Evolutionary conservation across 192 early-diverging fungal species (phyloP), one percentile per base, ranked within the genome.

Genomic region (Coemansia furcata): DNA sequence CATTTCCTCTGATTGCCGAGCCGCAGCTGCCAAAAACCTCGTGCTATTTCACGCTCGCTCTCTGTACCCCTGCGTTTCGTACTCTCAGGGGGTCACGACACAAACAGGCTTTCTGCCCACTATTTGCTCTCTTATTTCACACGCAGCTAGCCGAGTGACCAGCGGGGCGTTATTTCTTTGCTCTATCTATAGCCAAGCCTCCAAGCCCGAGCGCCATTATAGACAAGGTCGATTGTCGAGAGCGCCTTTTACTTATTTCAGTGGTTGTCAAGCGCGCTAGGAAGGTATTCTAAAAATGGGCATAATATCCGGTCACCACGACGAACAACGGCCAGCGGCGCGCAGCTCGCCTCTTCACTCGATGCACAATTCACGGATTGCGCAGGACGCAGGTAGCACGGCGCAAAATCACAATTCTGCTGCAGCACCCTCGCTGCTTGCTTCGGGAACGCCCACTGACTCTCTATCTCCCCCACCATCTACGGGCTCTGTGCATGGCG

Each of bases 281-380:
- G 46, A 10, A 10, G 19, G 19, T 5, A 47, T 47, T 47, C 54
- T 32, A 30, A 59, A 62, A 46, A 78, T 78, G 76, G 76, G 76
- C 42, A 57, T 78, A 49, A 67, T 78, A 65, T 70, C 71, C 23
- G 76, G 58, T 19, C 66, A 62, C 44, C 60, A 65, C 19, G 66
- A 68, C 44, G 35, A 67, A 32, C 61, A 78, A 37, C 66, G 66
- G 26, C 26, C 71, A 62, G 46, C 59, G 50, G 19, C 63, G 44
- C n/a, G 44, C 60, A 33, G 61, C 58, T 35, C 66, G 60, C 42
- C 62, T 63, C 49, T 36, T 52, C 52, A 63, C 23, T 38, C 23
- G 15, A 58, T 59, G 43, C 63, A 66, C 26, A 44, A 66, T 59
- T 50, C 65, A 32, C 30, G 26, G 26, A 43, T 42, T 43, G 65